phyloP scores from a whole-genome alignment of 495 filamentous ascomycete genomes.

The Penicillium subrubescens region DNA sequence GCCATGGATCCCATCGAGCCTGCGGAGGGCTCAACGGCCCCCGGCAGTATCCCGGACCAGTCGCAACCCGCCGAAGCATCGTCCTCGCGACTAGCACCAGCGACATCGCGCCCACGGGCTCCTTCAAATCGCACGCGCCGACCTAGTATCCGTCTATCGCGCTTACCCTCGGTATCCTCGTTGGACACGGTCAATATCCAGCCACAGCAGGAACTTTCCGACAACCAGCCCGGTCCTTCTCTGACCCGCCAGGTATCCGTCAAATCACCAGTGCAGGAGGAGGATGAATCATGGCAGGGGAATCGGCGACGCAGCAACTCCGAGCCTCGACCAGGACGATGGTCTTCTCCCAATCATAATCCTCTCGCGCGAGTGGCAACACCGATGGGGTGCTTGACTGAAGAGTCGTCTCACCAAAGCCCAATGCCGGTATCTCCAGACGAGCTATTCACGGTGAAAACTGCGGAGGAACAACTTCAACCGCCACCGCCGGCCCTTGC shows the following conservation, averaged over 20 bases:
- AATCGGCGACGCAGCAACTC: conserved; percentile 50
- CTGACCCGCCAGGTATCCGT: conserved; percentile 17
- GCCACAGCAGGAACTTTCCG: conserved; percentile 7
- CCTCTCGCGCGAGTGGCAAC: conserved; percentile 35
- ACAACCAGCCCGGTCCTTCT: conserved; percentile 5
- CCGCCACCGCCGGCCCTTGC: conserved; percentile 17
- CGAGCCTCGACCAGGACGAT: conserved; percentile 46
- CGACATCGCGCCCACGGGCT: conserved; percentile 15
- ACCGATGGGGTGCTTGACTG: conserved; percentile 38
- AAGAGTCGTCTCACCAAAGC: conserved; percentile 38
- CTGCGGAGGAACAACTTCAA: conserved; percentile 6
- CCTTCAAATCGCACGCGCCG: conserved; percentile 34
- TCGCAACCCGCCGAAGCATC: conserved; percentile 15
- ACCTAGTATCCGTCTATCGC: conserved; percentile 44
- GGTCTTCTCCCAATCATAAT: conserved; percentile 36
- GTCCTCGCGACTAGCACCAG: conserved; percentile 14
- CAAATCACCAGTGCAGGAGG: conserved; percentile 24
- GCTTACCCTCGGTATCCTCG: conserved; percentile 34
- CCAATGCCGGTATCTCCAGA: conserved; percentile 10
- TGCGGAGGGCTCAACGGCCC: conserved; percentile 24
- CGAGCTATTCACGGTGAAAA: neutral
- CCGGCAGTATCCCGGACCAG: conserved; percentile 8
- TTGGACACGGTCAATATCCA: conserved; percentile 19
- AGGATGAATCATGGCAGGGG: conserved; percentile 36
- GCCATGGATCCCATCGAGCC: conserved; percentile 50